Base-by-base conservation (phyloP, 305 asterid species). In the Withania somnifera region DNA sequence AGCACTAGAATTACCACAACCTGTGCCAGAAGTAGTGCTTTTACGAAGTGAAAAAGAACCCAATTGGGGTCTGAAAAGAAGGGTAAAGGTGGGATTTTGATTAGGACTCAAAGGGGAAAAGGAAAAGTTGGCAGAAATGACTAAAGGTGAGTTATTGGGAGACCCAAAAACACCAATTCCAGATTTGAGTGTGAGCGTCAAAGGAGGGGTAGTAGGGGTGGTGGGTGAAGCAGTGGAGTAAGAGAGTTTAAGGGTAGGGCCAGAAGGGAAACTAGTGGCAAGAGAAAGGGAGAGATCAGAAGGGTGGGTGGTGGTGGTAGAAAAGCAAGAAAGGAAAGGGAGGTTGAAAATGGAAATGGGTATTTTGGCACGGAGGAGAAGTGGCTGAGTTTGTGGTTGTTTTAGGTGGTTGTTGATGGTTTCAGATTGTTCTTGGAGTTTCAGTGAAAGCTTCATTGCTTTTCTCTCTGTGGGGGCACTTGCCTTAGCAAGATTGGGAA, bases 151-250 rank as follows among this genome's bases (percentile, higher is more conserved):
- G 80, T 87, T 88, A 36, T 81, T 91, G 22, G 98, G 97, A 32
- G 98, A 95, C 11, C 98, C 98, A 67, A 88, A 92, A 28, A 91
- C 83, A 30, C 98, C 97, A 15, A 93, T 89, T 40, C 98, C 97
- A 9, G 98, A 95, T 86, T 90, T 93, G 51, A 93, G 93, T 0
- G 95, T 83, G 26, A 93, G 91, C 17, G 87, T 88, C 5, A 92
- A 69, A 15, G 97, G 98, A 2, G 94, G 90, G 13, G 85, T 45
- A 0, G 85, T 19, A 7, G 51, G 7, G 58, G 88, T 1, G 51
- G 84, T 24, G 80, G 88, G 0, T 83, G 90, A 42, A 54, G 89
- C 71, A 85, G 93, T 79, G 87, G 93, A 87, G 82, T 94, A 93
- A 56, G 94, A 83, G 84, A 95, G 91, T 81, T 90, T 95, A 82